Percentiles rank a stretch among this genome's conserved stretches.
Evolutionary conservation across 495 filamentous ascomycete genomes (phyloP).

Genomic region (Penicillium steckii): DNA sequence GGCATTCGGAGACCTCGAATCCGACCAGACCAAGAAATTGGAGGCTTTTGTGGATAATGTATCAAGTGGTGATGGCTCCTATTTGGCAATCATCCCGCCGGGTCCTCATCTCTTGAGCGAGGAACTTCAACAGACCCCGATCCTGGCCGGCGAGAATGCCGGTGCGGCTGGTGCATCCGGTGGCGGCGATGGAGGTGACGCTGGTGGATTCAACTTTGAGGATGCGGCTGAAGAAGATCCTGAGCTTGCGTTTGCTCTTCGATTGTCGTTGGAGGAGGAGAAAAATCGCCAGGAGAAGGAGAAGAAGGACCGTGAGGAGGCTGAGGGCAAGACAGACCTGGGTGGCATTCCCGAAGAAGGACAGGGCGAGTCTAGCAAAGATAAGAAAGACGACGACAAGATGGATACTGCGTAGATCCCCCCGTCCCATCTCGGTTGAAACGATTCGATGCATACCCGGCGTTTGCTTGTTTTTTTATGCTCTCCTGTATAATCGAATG

Average conservation of each 20-base stretch:
- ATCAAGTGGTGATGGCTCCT: constrained; percentile 83
- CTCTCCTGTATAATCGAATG: constrained; percentile 29
- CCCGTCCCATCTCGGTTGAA: constrained; percentile 9
- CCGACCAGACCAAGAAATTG: constrained; percentile 88
- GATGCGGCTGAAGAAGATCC: constrained; percentile 71
- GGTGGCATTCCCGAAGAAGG: constrained; percentile 85
- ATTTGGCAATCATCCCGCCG: constrained; percentile 87
- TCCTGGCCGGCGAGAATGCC: constrained; percentile 75
- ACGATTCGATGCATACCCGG: constrained; percentile 46
- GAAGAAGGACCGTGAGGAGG: constrained; percentile 71
- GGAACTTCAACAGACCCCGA: constrained; percentile 86
- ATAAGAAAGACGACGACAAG: constrained; percentile 74
- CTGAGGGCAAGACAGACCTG: constrained; percentile 65
- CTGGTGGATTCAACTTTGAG: constrained; percentile 62
- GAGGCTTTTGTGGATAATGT: constrained; percentile 89
- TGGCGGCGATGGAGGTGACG: constrained; percentile 59
- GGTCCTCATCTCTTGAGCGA: constrained; percentile 90
- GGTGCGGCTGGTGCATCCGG: constrained; percentile 46
- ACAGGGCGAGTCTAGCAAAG: constrained; percentile 67
- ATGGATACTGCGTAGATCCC: constrained; percentile 57
- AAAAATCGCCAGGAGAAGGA: constrained; percentile 87
- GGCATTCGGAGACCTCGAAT: constrained; percentile 87
- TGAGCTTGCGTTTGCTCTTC: constrained; percentile 89
- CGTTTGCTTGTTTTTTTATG: constrained; percentile 31
- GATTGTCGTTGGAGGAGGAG: constrained; percentile 98